Evolutionary conservation across 1,139 yeast genomes (phyloP), one percentile per base, ranked within the genome.

Genomic region (Kodamaea plutei): DNA sequence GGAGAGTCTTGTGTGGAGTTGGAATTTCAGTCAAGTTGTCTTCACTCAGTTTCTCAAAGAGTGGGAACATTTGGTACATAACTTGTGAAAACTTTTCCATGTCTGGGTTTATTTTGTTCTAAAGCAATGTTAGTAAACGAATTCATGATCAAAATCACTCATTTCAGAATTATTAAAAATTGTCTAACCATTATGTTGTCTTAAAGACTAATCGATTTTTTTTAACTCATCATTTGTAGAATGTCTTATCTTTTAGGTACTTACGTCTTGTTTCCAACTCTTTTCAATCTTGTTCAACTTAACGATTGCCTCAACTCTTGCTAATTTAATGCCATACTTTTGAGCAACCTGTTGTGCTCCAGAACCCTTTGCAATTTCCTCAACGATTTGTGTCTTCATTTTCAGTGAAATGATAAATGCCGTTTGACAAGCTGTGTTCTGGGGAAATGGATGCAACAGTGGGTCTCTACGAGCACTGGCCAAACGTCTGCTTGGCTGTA

Each of bases 1-100:
- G 79, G 42, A 82, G 69, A 3, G 96, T 84, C 58, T 82, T 85
- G 43, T 77, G 74, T 15, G 96, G 96, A 35, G 85, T 79, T 19
- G 96, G 96, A 65, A 89, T 85, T 68, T 91, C 97, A n/a, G 95
- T 83, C 54, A 83, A 64, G 50, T 83, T 83, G 51, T 84, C 93
- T 7, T 77, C 69, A 29, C 65, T 60, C 11, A 30, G 36, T 26
- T 50, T 47, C 32, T 56, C 56, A 47, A 78, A 83, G 33, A 84
- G 58, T 30, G 96, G 96, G 65, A 89, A 84, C 85, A 88, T 80
- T 38, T 74, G 73, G 54, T 78, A 76, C 79, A 91, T 71, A 18
- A 78, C 66, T 3, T 61, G 50, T 7, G 84, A 62, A 71, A 79
- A 79, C 39, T 56, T 67, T 34, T 58, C 52, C 46, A 84, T 55